A percentile compares a stretch with the other conserved stretches of the same genome.
phyloP scores from a whole-genome alignment of 2,329 filamentous ascomycete species.

The Thermothelomyces thermophilus region DNA sequence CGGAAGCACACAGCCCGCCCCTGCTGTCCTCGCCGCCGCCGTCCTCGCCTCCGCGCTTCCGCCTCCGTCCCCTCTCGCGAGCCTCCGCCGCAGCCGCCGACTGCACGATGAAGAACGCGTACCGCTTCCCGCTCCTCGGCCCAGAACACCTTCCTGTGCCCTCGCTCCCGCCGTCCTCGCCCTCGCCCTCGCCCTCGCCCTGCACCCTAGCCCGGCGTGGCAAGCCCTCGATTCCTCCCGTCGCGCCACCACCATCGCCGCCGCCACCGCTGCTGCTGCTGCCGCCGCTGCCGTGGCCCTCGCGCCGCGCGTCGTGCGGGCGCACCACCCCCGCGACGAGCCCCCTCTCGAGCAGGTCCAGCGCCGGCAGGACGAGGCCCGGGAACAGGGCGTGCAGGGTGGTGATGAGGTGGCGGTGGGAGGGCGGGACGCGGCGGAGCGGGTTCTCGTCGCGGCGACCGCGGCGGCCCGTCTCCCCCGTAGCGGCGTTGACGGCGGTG shows the following conservation, averaged over 20 bases:
- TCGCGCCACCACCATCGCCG: not conserved
- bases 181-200: not conserved
- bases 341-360: conserved; percentile 78
- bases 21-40: conserved; percentile 22
- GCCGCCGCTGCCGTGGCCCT: too few relatives aligned
- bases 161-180: not conserved
- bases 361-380: conserved; percentile 69
- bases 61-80: not conserved
- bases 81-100: conserved; percentile 6
- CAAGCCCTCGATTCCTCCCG: not conserved
- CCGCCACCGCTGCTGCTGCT: not conserved
- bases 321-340: conserved; percentile 54
- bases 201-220: too few relatives aligned
- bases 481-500: too few relatives aligned
- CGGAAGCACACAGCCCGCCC: conserved; percentile 9
- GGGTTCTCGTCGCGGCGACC: conserved; percentile 31
- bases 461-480: too few relatives aligned
- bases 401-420: conserved; percentile 54
- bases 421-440: conserved; percentile 31
- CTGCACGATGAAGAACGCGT: conserved; percentile 15
- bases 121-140: not conserved
- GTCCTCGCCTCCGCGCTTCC: conserved; percentile 17
- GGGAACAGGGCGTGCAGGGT: conserved; percentile 84
- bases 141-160: not conserved
- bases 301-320: too few relatives aligned